Evolutionary conservation across 352 stramenopile genomes (phyloP).

Genomic region (Phytophthora tentaculata): DNA sequence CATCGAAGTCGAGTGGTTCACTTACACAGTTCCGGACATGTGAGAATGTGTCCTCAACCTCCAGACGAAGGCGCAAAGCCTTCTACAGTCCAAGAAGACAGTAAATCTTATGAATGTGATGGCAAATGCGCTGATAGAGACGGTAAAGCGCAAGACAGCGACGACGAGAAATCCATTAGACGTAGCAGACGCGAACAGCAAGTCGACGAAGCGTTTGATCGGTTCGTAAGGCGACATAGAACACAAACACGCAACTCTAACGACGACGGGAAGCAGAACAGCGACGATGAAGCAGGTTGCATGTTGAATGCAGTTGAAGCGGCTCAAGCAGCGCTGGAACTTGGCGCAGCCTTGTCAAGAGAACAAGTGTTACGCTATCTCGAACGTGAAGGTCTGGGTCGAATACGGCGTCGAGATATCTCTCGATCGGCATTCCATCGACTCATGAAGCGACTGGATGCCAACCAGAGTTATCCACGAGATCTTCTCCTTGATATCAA

Average conservation of each 20-base stretch:
- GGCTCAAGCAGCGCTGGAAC: conserved; percentile 72
- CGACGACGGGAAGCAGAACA: conserved; percentile 27
- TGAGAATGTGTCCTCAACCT: conserved; percentile 61
- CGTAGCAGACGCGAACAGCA: conserved; percentile 27
- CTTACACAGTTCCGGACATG: conserved; percentile 72
- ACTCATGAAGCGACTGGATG: conserved; percentile 48
- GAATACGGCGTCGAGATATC: conserved; percentile 46
- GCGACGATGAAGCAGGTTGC: conserved; percentile 34
- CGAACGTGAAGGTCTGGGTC: conserved; percentile 47
- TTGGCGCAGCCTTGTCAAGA: conserved; percentile 62
- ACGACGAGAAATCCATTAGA: conserved; percentile 17
- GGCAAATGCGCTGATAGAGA: conserved; percentile 24
- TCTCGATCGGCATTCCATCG: conserved; percentile 41
- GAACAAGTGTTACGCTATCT: conserved; percentile 71
- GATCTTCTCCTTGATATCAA: conserved; percentile 33
- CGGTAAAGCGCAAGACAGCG: conserved; percentile 41
- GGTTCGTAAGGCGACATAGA: conserved; percentile 28
- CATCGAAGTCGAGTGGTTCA: conserved; percentile 75
- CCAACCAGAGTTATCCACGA: conserved; percentile 36
- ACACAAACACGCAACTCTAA: background rate
- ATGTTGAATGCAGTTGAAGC: conserved; percentile 56
- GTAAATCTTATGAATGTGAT: conserved; percentile 12
- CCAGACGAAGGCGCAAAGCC: background rate
- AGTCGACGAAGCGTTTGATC: conserved; percentile 36
- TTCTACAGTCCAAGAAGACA: background rate